A percentile compares a stretch with the other conserved stretches of the same genome.
Conservation (phyloP, 768 basidiomycete genomes). For the Leccinum olivaceopallidum region DNA sequence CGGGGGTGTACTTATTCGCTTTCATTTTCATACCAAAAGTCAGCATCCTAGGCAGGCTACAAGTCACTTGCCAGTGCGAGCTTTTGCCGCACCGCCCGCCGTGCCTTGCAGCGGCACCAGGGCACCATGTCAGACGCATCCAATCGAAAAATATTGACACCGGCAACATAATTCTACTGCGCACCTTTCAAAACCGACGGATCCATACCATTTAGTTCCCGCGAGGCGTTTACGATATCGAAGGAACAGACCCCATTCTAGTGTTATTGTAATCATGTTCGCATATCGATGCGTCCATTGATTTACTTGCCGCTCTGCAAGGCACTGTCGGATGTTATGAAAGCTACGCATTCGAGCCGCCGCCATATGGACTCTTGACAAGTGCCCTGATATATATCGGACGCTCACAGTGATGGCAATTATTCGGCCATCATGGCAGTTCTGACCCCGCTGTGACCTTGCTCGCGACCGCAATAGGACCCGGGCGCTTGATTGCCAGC, state of each 20-base stretch:
- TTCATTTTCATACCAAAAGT: background rate
- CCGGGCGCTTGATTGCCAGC: background rate
- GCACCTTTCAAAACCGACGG: background rate
- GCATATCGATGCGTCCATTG: background rate
- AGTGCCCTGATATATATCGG: no score
- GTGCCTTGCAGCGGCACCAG: background rate
- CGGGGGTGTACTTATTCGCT: background rate
- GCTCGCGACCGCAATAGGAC: background rate
- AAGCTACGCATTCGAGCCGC: background rate
- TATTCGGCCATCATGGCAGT: background rate
- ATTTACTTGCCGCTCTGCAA: background rate
- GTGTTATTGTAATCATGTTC: background rate
- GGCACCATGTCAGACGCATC: background rate
- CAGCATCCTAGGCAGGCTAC: background rate
- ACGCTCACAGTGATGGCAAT: background rate
- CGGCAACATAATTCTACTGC: background rate
- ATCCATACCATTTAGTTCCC: background rate
- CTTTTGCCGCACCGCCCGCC: background rate
- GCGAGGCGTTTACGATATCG: slow-evolving; percentile 5
- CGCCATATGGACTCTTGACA: background rate
- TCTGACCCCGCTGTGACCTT: background rate
- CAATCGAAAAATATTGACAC: background rate
- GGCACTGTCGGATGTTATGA: background rate
- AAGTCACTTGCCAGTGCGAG: background rate
- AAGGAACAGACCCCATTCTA: background rate